Evolutionary conservation across 345 rosid species (phyloP).

Genomic region (Limnanthes douglasii): DNA sequence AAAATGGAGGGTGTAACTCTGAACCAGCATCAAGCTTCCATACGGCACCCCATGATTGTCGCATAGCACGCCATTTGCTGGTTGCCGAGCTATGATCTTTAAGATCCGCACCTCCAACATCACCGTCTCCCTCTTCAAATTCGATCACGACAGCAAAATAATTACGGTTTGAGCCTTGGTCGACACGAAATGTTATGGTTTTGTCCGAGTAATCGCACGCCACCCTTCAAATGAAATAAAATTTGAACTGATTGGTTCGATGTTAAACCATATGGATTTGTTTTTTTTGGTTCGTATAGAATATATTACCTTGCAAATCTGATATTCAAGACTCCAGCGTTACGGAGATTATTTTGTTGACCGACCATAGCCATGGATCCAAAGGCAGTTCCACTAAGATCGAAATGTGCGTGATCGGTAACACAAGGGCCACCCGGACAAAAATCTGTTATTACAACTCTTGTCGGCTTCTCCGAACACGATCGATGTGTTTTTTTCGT

Average conservation of each 20-base stretch:
- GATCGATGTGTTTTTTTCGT: constrained; percentile 16
- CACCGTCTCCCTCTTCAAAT: constrained; percentile 38
- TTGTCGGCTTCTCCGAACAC: constrained; percentile 25
- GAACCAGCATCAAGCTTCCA: constrained; percentile 38
- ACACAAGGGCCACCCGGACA: constrained; percentile 28
- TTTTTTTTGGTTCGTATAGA: background rate
- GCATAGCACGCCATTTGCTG: constrained; percentile 23
- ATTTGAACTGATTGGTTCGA: background rate
- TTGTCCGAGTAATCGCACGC: constrained; percentile 23
- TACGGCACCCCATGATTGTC: constrained; percentile 39
- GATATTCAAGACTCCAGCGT: constrained; percentile 35
- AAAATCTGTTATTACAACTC: constrained; percentile 32
- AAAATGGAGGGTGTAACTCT: constrained; percentile 23
- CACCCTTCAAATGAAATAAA: constrained; percentile 10
- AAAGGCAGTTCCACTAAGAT: constrained; percentile 53
- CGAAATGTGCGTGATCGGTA: constrained; percentile 33
- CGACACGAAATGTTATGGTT: constrained; percentile 23
- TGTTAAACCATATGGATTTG: background rate
- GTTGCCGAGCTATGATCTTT: constrained; percentile 9
- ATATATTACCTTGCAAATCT: constrained; percentile 31
- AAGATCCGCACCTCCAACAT: constrained; percentile 15
- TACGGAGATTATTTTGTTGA: constrained; percentile 29
- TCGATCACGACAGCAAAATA: constrained; percentile 28
- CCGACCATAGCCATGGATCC: constrained; percentile 62
- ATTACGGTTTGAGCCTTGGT: constrained; percentile 24